Conservation (phyloP, 495 filamentous ascomycete species). For the Staphylotrichum tortipilum region DNA sequence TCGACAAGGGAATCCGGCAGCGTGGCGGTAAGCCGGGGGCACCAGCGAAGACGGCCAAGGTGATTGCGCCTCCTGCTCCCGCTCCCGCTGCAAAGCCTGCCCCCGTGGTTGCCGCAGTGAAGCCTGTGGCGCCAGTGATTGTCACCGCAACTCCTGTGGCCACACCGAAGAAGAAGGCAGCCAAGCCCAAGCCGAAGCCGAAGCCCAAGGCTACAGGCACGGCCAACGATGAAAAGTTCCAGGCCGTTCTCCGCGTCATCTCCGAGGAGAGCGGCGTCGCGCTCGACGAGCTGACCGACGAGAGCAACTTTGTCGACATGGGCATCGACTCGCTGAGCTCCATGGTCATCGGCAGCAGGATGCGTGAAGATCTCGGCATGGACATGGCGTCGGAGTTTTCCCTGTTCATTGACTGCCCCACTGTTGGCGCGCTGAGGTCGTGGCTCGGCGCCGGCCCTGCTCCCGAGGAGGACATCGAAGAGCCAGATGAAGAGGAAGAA, state of each 20-base stretch:
- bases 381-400: conserved; percentile 36
- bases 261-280: conserved; percentile 38
- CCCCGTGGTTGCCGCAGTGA: background rate
- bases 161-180: background rate
- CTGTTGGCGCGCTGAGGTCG: conserved; percentile 31
- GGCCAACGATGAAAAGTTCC: background rate
- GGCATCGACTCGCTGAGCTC: conserved; percentile 36
- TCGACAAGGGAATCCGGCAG: background rate
- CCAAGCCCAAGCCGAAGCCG: no score
- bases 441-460: conserved; percentile 17
- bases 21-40: background rate
- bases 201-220: background rate
- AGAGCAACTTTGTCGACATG: conserved; percentile 24
- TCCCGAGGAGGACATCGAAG: background rate
- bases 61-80: no score
- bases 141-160: background rate
- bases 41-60: background rate
- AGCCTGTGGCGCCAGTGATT: background rate
- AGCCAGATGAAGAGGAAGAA: background rate
- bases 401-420: conserved; percentile 49
- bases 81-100: background rate
- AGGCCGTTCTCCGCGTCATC: conserved; percentile 26
- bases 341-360: conserved; percentile 27
- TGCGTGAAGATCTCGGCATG: conserved; percentile 28
- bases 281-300: conserved; percentile 28